Conservation (phyloP, 331 rosid genomes). For the Phaseolus coccineus region DNA sequence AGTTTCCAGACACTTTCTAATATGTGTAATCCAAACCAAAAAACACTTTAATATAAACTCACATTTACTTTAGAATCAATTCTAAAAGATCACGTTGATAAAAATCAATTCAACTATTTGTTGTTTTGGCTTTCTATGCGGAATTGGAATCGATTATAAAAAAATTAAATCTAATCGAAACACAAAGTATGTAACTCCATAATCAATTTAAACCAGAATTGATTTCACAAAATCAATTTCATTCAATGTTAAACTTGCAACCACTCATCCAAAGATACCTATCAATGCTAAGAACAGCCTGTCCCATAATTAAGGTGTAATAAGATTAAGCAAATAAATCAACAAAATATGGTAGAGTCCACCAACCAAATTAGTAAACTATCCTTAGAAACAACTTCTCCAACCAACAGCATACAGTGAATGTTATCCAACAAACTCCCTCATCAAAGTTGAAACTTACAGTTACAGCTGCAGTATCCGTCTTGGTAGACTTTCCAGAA, state of each 20-base stretch:
- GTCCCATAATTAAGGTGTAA: background rate
- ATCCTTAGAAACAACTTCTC: background rate
- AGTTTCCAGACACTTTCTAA: background rate
- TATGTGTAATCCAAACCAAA: background rate
- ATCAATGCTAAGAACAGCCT: background rate
- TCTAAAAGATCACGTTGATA: background rate
- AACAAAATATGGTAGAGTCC: conserved; percentile 10
- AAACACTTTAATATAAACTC: background rate
- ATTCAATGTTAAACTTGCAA: background rate
- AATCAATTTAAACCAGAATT: background rate
- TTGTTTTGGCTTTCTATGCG: too few species aligned
- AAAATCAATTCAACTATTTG: background rate
- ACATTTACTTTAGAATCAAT: background rate
- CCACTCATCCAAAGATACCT: background rate
- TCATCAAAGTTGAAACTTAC: conserved; percentile 41
- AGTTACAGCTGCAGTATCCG: conserved; percentile 43
- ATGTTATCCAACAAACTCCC: background rate
- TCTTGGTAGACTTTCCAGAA: conserved; percentile 60
- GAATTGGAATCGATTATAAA: too few species aligned
- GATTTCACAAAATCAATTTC: background rate
- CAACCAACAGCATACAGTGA: background rate
- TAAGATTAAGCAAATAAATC: background rate
- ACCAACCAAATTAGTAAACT: background rate
- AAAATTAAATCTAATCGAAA: background rate
- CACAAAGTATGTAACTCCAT: background rate